phyloP scores from a whole-genome alignment of 495 filamentous ascomycete species.

The Aspergillus bertholletiae region DNA sequence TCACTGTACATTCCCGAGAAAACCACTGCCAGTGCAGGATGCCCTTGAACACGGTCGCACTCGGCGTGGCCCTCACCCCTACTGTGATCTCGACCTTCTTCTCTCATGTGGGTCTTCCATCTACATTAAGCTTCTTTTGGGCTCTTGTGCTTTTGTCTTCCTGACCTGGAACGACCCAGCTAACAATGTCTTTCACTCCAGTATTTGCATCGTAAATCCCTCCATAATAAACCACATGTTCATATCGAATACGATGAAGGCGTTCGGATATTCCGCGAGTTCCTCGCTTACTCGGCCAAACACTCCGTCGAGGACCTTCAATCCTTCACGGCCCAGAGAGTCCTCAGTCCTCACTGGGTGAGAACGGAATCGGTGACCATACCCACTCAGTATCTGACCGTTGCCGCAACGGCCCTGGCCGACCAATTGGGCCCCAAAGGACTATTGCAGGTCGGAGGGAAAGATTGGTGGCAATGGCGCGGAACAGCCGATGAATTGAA shows the following conservation, averaged over 20 bases:
- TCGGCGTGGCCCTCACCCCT: conserved; percentile 72
- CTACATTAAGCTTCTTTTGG: no score
- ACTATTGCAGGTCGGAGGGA: conserved; percentile 70
- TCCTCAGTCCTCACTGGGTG: conserved; percentile 86
- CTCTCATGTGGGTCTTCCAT: conserved; percentile 59
- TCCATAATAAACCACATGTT: conserved; percentile 72
- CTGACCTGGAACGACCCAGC: neutral
- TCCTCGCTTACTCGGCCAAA: conserved; percentile 75
- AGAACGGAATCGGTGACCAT: conserved; percentile 71
- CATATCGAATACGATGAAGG: conserved; percentile 93
- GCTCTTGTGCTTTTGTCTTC: no score
- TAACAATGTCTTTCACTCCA: conserved; percentile 26
- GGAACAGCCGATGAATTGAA: conserved; percentile 55
- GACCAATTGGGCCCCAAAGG: conserved; percentile 74
- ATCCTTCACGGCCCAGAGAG: conserved; percentile 83
- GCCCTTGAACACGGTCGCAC: conserved; percentile 69
- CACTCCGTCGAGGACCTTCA: conserved; percentile 92
- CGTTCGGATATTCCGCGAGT: conserved; percentile 81
- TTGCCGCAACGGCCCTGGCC: conserved; percentile 59
- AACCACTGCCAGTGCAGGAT: conserved; percentile 28
- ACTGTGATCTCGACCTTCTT: conserved; percentile 74
- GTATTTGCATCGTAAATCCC: conserved; percentile 77
- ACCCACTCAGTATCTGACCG: conserved; percentile 52
- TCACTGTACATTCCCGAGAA: neutral
- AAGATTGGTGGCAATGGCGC: conserved; percentile 95